Base-by-base conservation (phyloP, 768 basidiomycete genomes). In the Thelephora aurantiotincta region DNA sequence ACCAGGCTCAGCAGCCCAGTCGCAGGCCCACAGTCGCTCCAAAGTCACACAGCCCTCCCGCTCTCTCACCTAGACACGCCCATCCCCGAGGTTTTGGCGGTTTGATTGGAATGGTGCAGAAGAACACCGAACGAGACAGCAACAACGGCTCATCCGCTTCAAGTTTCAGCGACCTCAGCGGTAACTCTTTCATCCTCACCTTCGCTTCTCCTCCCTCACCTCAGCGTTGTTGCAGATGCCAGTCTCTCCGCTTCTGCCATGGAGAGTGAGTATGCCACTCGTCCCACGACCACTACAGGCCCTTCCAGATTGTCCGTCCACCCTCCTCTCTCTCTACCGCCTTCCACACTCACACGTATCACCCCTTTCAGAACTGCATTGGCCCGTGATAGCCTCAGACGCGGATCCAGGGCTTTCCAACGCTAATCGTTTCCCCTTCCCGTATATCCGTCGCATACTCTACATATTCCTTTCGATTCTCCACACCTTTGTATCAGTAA, bases 81-180 rank as follows among this genome's bases (percentile, higher is more conserved):
- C 62, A 72, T n/a, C 68, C 75, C 7, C 70, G 72, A 19, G 50
- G 41, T 20, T 51, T 46, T 68, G 71, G 16, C 70, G 50, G 44
- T 23, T 50, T 48, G 13, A 75, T 55, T 65, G 65, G 37, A 52
- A 44, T 14, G 55, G 68, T 33, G 65, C 60, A 36, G 23, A 54
- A 41, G 19, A 57, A 62, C 34, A 75, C 74, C 53, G 76, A 80
- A 48, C 70, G 74, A 47, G 71, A 70, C 38, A 82, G 82, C 54
- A 76, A 68, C 52, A 73, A 81, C 77, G 57, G 78, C 2, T 88
- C 85, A 19, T 77, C 80, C 37, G 75, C 85, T 0, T 88, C 86
- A 6, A 78, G 88, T 60, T 88, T 90, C 55, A 90, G 87, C 57
- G 88, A 91, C 57, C 57, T 90, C 38, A 91, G 88, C 55, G 87